phyloP scores from a whole-genome alignment of 179 eudicot genomes.

The Pouteria campechiana region DNA sequence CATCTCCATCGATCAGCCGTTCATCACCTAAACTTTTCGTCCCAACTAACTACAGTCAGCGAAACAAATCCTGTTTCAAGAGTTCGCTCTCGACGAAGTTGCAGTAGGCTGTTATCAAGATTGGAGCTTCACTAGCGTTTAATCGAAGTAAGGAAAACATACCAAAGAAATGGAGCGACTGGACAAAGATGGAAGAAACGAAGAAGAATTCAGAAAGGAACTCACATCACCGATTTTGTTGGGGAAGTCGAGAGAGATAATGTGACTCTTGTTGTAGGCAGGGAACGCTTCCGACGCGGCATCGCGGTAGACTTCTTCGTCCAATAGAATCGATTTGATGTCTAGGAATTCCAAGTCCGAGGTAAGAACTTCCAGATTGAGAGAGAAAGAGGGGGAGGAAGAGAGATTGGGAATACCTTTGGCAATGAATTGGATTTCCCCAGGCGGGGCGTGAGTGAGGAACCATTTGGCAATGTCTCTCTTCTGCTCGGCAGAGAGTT shows the following conservation, averaged over 20 bases:
- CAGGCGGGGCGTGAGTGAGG: slow-evolving; percentile 85
- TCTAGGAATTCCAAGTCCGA: slow-evolving; percentile 30
- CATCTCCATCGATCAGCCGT: no score
- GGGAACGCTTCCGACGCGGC: slow-evolving; percentile 86
- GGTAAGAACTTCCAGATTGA: not conserved
- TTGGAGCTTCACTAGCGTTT: no score
- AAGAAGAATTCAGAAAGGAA: not conserved
- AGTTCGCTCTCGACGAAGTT: no score
- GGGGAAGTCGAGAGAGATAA: slow-evolving; percentile 71
- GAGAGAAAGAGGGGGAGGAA: not conserved
- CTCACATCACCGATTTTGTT: slow-evolving; percentile 73
- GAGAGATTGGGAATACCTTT: slow-evolving; percentile 41
- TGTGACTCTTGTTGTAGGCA: slow-evolving; percentile 69
- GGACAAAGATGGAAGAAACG: not conserved
- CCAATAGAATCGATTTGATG: slow-evolving; percentile 59
- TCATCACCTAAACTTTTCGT: no score
- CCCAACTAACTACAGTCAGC: no score
- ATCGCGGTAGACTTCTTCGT: slow-evolving; percentile 47
- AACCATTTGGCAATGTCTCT: slow-evolving; percentile 94
- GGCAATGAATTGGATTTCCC: slow-evolving; percentile 86
- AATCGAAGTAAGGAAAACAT: no score
- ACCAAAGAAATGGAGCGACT: no score
- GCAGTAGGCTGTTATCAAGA: no score
- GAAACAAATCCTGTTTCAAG: no score
- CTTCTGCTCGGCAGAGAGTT: slow-evolving; percentile 52